Conservation (phyloP, 345 rosid species). For the Psidium guajava region DNA sequence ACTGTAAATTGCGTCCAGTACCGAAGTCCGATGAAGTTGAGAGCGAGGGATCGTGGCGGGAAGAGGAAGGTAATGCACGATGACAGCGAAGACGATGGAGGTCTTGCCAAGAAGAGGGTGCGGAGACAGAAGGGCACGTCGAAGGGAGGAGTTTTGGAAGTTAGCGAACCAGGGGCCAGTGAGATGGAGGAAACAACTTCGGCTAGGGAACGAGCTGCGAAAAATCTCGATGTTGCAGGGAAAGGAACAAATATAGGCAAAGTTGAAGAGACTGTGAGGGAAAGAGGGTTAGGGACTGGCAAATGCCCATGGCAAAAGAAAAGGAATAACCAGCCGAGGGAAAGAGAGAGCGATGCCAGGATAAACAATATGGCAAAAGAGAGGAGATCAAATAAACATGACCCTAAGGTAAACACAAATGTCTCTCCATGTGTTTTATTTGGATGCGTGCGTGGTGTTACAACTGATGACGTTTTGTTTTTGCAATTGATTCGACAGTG, state of each 20-base stretch:
- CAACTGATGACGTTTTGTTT: background rate
- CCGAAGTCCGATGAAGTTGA: background rate
- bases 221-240: background rate
- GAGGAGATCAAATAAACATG: background rate
- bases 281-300: background rate
- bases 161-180: background rate
- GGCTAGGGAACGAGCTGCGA: background rate
- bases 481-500: constrained; percentile 3
- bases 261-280: background rate
- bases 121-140: background rate
- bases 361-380: background rate
- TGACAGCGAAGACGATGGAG: background rate
- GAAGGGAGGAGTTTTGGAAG: background rate
- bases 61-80: background rate
- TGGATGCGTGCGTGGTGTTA: background rate
- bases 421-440: background rate
- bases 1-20: background rate
- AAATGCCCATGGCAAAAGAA: background rate
- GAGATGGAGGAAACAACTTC: background rate
- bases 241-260: background rate
- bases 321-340: background rate
- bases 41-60: background rate
- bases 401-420: background rate
- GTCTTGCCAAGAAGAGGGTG: background rate
- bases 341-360: background rate